Percentiles rank a stretch among this genome's conserved stretches.
Evolutionary conservation across 371 early-diverging fungal species (phyloP).

Genomic region (Zopfochytrium polystomum): DNA sequence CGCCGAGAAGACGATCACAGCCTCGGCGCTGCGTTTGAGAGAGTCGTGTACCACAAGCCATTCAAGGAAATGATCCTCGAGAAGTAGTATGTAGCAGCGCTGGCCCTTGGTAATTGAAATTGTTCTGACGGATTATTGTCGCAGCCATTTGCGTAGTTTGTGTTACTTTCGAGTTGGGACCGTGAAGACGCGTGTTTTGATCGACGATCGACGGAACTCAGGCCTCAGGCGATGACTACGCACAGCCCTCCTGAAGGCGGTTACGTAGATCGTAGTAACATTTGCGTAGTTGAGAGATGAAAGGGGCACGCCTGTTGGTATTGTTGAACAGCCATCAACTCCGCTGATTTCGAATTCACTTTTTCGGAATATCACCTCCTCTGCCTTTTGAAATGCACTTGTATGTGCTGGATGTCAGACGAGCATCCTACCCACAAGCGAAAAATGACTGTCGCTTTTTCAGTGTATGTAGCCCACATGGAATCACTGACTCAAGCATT

Average conservation of each 20-base stretch:
- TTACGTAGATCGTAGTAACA: slow-evolving; percentile 58
- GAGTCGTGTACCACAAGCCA: too few relatives aligned
- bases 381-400: too few relatives aligned
- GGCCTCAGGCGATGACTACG: slow-evolving; percentile 61
- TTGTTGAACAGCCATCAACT: neutral
- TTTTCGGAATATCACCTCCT: too few relatives aligned
- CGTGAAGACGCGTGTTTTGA: slow-evolving; percentile 60
- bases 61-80: slow-evolving; percentile 88
- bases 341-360: neutral
- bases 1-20: slow-evolving; percentile 77
- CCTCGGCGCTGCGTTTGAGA: slow-evolving; percentile 67
- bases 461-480: slow-evolving; percentile 76
- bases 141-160: slow-evolving; percentile 46
- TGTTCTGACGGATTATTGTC: neutral
- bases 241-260: slow-evolving; percentile 53
- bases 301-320: neutral
- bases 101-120: too few relatives aligned
- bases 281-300: neutral
- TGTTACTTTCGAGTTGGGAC: slow-evolving; percentile 64
- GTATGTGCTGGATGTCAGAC: slow-evolving; percentile 34
- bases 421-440: too few relatives aligned
- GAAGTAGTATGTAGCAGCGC: slow-evolving; percentile 53
- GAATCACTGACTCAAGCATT: too few relatives aligned
- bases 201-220: slow-evolving; percentile 55
- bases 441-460: slow-evolving; percentile 90